phyloP scores from a whole-genome alignment of 306 rosid genomes.

The Luffa acutangula region DNA sequence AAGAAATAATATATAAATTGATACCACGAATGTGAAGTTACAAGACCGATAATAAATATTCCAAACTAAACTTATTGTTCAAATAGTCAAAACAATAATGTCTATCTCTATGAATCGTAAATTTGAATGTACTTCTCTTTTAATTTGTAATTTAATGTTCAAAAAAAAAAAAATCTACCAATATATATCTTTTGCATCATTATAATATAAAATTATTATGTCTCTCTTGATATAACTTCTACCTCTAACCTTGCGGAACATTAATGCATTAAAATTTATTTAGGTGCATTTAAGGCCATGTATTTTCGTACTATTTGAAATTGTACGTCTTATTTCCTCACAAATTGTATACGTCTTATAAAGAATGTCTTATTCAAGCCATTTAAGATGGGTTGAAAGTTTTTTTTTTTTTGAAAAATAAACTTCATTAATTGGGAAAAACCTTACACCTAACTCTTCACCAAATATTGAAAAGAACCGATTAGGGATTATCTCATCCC shows the following conservation, averaged over 20 bases:
- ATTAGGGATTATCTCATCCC: too few species aligned
- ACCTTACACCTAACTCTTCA: too few species aligned
- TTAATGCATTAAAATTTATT: background rate
- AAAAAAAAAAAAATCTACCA: background rate
- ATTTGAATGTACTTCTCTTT: background rate
- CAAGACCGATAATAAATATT: background rate
- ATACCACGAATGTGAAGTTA: background rate
- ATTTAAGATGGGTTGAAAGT: too few species aligned
- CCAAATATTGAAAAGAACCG: too few species aligned
- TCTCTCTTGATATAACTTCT: background rate
- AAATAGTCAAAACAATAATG: background rate
- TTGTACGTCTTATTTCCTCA: background rate
- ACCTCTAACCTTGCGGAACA: background rate
- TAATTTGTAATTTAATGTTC: background rate
- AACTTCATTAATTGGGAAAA: too few species aligned
- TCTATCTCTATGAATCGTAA: background rate
- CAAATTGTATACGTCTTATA: background rate
- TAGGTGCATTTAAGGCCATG: background rate
- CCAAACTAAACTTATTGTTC: background rate
- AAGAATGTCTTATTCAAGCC: background rate
- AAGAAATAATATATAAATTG: background rate
- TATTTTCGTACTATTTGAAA: background rate
- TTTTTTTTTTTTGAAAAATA: too few species aligned
- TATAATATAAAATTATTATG: background rate
- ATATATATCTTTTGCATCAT: background rate